These are phyloP conservation scores for Lignosus rhinocerotis DNA, from an alignment of 1,284 basidiomycete genomes.

Conservation along the genomic window DNA sequence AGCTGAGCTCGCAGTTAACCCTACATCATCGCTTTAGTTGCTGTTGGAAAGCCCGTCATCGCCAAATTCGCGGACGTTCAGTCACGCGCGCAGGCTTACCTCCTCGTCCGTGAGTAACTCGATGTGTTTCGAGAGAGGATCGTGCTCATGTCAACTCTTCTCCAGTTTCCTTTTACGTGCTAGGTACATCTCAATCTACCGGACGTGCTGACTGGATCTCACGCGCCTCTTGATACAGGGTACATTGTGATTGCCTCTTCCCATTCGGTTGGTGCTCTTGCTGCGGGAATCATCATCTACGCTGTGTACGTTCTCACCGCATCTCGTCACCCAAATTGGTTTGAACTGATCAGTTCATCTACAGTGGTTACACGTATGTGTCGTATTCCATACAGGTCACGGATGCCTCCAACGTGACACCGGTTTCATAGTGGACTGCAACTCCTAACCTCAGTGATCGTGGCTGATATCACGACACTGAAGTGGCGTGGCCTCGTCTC, in stretches of 20 bases:
- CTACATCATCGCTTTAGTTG: constrained; percentile 36
- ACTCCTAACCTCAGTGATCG: constrained; percentile 72
- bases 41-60: constrained; percentile 76
- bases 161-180: constrained; percentile 58
- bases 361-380: constrained; percentile 54
- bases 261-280: constrained; percentile 45
- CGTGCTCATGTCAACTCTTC: background rate
- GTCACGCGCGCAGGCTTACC: constrained; percentile 59
- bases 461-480: constrained; percentile 82
- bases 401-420: background rate
- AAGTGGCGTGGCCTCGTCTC: constrained; percentile 77
- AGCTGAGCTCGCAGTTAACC: constrained; percentile 40
- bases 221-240: constrained; percentile 32
- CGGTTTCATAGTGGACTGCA: constrained; percentile 54
- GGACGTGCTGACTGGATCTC: background rate
- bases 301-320: constrained; percentile 43
- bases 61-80: constrained; percentile 78
- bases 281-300: constrained; percentile 46
- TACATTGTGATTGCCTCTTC: constrained; percentile 73
- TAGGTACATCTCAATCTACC: constrained; percentile 37
- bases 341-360: background rate
- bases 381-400: background rate
- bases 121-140: background rate
- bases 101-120: constrained; percentile 55
- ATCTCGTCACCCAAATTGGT: background rate